Percentiles rank a stretch among this genome's conserved stretches.
Conservation (phyloP, 306 rosid species). For the Fragaria vesca region DNA sequence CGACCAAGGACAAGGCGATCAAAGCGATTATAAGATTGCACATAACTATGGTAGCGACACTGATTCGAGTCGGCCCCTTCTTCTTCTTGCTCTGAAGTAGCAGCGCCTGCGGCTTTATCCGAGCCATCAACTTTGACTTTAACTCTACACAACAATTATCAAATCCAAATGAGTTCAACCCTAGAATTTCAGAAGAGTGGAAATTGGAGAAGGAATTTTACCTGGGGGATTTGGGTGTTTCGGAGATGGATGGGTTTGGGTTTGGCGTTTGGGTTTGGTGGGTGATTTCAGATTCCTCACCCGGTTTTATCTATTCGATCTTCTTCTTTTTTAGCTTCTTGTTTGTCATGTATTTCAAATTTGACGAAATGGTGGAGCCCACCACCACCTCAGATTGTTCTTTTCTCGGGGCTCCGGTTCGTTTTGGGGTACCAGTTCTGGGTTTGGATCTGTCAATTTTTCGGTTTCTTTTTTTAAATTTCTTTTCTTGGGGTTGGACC, state of each 20-base stretch:
- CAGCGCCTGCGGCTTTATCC: conserved; percentile 44
- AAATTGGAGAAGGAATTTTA: neutral
- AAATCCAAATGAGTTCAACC: neutral
- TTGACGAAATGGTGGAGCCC: neutral
- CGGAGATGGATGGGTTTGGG: neutral
- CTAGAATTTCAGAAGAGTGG: neutral
- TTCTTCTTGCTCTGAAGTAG: conserved; percentile 43
- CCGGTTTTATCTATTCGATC: neutral
- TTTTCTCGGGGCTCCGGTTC: neutral
- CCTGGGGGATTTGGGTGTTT: neutral
- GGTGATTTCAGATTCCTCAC: neutral
- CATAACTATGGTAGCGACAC: conserved; percentile 33
- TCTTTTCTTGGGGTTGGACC: neutral
- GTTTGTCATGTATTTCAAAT: neutral
- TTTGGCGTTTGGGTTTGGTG: neutral
- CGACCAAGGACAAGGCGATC: conserved; percentile 33
- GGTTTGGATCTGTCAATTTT: neutral
- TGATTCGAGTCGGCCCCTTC: conserved; percentile 42
- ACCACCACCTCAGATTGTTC: neutral
- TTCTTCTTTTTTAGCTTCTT: neutral
- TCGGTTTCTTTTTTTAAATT: neutral
- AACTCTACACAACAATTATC: neutral
- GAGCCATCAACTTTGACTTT: conserved; percentile 29
- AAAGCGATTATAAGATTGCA: conserved; percentile 33
- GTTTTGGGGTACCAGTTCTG: neutral